phyloP scores from a whole-genome alignment of 2,329 filamentous ascomycete genomes.

The Acrocalymma vagum region DNA sequence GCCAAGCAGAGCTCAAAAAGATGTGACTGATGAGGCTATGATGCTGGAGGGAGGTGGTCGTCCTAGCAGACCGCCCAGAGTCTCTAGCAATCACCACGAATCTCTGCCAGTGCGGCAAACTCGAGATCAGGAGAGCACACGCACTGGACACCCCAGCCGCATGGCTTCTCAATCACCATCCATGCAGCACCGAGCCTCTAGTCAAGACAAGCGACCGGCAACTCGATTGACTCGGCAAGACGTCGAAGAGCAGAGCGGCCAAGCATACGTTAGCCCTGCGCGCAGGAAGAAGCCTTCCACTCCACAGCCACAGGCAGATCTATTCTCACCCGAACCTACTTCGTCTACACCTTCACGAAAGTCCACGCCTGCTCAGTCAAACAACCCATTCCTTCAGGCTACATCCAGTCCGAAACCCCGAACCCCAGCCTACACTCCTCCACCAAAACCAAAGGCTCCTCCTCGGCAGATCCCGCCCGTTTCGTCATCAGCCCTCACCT shows the following conservation, averaged over 20 bases:
- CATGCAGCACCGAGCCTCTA: conserved; percentile 43
- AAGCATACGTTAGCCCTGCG: conserved; percentile 88
- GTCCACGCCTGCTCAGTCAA: conserved; percentile 46
- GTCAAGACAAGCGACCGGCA: conserved; percentile 52
- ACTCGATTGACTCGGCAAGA: conserved; percentile 75
- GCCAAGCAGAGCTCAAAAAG: conserved; percentile 28
- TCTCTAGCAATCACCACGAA: conserved; percentile 31
- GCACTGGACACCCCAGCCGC: conserved; percentile 45
- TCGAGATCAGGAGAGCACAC: conserved; percentile 28
- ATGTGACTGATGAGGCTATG: conserved; percentile 67
- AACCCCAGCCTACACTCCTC: conserved; percentile 49
- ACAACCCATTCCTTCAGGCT: conserved; percentile 49
- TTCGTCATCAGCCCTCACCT: conserved; percentile 73
- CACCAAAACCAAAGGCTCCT: conserved; percentile 58
- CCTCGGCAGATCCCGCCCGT: conserved; percentile 71
- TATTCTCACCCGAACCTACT: conserved; percentile 59
- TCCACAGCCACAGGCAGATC: conserved; percentile 58
- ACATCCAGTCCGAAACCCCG: conserved; percentile 31
- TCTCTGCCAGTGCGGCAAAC: conserved; percentile 30
- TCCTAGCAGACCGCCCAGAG: conserved; percentile 52
- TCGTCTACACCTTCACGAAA: conserved; percentile 34
- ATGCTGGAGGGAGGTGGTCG: conserved; percentile 77
- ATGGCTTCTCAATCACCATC: conserved; percentile 50
- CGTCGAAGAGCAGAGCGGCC: conserved; percentile 80
- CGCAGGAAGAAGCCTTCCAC: conserved; percentile 74